Conservation (phyloP, 2,329 filamentous ascomycete species). For the Pseudopyricularia javanii region DNA sequence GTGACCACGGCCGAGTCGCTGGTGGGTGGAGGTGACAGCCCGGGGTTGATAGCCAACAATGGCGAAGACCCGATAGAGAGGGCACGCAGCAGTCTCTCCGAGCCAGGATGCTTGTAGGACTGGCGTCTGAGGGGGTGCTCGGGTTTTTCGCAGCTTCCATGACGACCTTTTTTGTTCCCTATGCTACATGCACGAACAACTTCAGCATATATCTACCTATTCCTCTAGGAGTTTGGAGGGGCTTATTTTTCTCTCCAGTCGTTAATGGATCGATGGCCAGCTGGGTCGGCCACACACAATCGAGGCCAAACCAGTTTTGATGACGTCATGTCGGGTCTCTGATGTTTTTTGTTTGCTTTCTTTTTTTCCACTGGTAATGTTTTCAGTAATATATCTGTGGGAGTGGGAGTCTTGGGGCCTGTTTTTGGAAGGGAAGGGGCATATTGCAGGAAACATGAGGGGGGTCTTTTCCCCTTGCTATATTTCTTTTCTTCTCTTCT, state of each 20-base stretch:
- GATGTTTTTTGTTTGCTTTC: too few species aligned
- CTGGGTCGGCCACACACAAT: background rate
- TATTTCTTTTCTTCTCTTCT: background rate
- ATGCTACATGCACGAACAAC: background rate
- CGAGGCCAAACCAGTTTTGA: background rate
- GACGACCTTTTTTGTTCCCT: background rate
- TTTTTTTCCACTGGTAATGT: background rate
- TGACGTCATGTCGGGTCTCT: background rate
- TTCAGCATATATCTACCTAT: background rate
- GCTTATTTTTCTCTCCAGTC: background rate
- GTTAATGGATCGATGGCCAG: background rate
- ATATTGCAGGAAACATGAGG: background rate
- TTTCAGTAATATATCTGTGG: background rate
- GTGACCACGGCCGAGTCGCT: constrained; percentile 57
- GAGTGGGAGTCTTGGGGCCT: background rate
- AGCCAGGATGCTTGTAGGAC: constrained; percentile 12
- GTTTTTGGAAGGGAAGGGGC: too few species aligned
- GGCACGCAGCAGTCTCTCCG: constrained; percentile 37
- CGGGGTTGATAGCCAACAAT: constrained; percentile 46
- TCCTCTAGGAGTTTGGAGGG: background rate
- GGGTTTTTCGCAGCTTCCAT: background rate
- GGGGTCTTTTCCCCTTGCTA: too few species aligned
- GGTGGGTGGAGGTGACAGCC: constrained; percentile 46
- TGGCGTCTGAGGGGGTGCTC: background rate
- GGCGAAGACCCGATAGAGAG: constrained; percentile 44